Evolutionary conservation across 192 early-diverging fungal genomes (phyloP).

Genomic region (Coemansia reversa): DNA sequence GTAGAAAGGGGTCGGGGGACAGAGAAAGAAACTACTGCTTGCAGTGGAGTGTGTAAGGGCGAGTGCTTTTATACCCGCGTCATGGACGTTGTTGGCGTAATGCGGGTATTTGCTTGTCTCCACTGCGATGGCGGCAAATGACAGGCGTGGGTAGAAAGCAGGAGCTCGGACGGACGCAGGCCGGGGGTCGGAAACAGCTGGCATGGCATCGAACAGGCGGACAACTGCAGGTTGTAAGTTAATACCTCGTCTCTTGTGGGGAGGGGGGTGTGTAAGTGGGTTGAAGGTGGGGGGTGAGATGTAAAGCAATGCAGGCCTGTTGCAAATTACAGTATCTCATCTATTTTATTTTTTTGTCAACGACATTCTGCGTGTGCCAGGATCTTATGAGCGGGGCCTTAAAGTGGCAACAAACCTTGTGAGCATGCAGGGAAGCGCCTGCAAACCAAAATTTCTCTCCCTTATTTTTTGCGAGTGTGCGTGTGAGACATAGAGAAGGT

Average conservation of each 20-base stretch:
- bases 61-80: slow-evolving; percentile 11
- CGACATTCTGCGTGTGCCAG: background rate
- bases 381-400: background rate
- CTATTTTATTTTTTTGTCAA: background rate
- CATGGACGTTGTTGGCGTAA: slow-evolving; percentile 1
- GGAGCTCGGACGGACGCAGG: slow-evolving; percentile 19
- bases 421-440: background rate
- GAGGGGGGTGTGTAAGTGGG: slow-evolving; percentile 4
- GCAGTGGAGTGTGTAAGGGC: background rate
- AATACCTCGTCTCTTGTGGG: slow-evolving; percentile 4
- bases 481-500: background rate
- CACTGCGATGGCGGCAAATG: background rate
- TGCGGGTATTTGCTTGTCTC: slow-evolving; percentile 15
- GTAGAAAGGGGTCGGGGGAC: slow-evolving; percentile 1
- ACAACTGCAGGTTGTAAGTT: slow-evolving; percentile 9
- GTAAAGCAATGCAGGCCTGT: background rate
- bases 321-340: background rate
- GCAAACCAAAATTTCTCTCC: background rate
- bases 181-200: slow-evolving; percentile 11
- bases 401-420: background rate
- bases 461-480: background rate
- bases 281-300: background rate
- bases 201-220: slow-evolving; percentile 18
- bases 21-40: background rate
- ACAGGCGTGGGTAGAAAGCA: background rate